Base-by-base conservation (phyloP, 441 rosid species). In the Breynia disticha region DNA sequence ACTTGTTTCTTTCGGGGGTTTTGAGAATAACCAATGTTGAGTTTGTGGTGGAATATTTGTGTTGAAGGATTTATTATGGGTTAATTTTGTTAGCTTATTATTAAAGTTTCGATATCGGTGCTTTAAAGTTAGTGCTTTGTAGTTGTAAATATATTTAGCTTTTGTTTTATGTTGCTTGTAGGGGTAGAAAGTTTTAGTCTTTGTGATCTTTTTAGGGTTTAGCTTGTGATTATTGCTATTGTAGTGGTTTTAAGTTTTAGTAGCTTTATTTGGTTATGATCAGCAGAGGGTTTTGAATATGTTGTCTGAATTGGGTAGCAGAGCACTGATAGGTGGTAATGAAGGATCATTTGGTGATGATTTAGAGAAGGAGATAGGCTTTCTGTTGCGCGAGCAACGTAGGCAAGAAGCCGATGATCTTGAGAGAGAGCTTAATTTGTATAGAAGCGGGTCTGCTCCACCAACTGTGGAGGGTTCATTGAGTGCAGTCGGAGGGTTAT, bases 401-500 rank as follows among this genome's bases (percentile, higher is more conserved):
- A 65, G 83, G 58, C 79, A 76, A 53, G 90, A 85, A 44, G 78
- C 81, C 7, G 84, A 78, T 82, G 89, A 79, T 75, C 76, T 59
- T 16, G 87, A 80, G 64, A 67, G 76, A 41, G 98, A 91, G 72
- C 81, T 88, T 6, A 86, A 86, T 77, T 62, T 86, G 70, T 85
- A 73, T 54, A 79, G 98, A 64, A 84, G 97, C 67, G 98, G 98
- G 59, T 88, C 97, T 62, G 98, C 97, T 4, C 97, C 98, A 1
- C 98, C 98, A 0, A 93, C 98, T 1, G 93, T 88, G 19, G 91
- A 93, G 66, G 98, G 97, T 20, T 93, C 97, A 15, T 46, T 82
- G 48, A 76, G 62, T 70, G 84, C 98, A 7, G 76, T 79, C 11
- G 95, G 95, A 19, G 94, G 90, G 18, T 59, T 91, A 72, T 77